A percentile compares a stretch with the other conserved stretches of the same genome.
Evolutionary conservation across 2,329 filamentous ascomycete genomes (phyloP).

Genomic region (Sarocladiaceae sp.): DNA sequence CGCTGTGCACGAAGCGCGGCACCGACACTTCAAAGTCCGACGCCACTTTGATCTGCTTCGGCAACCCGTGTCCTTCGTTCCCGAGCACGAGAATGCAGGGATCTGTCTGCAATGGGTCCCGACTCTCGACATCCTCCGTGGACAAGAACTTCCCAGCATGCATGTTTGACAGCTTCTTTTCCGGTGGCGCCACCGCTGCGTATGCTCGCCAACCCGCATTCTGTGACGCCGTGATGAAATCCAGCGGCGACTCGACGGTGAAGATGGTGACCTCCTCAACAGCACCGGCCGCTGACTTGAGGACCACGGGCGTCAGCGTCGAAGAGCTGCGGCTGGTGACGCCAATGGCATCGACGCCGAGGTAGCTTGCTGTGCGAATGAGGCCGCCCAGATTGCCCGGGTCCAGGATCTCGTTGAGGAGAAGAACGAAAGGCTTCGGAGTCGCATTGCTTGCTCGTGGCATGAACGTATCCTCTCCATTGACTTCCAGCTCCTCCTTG

Average conservation of each 20-base stretch:
- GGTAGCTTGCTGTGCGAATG: conserved; percentile 78
- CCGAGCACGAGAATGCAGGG: conserved; percentile 79
- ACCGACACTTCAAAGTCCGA: conserved; percentile 65
- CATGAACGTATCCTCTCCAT: conserved; percentile 56
- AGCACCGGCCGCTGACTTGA: conserved; percentile 86
- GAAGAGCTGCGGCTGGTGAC: conserved; percentile 71
- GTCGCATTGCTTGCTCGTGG: conserved; percentile 21
- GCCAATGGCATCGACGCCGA: conserved; percentile 80
- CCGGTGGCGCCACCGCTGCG: conserved; percentile 57
- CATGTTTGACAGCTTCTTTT: conserved; percentile 24
- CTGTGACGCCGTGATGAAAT: conserved; percentile 64
- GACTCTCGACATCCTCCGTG: conserved; percentile 39
- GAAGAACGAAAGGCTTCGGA: conserved; percentile 62
- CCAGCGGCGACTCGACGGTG: conserved; percentile 56
- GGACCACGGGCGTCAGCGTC: conserved; percentile 65
- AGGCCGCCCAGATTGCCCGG: conserved; percentile 88
- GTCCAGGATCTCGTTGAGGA: conserved; percentile 73
- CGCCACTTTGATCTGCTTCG: conserved; percentile 54
- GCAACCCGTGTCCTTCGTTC: conserved; percentile 70
- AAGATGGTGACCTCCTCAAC: conserved; percentile 75
- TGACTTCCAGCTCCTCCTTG: conserved; percentile 65
- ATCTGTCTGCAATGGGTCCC: conserved; percentile 47
- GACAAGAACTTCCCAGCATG: conserved; percentile 40
- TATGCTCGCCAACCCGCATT: conserved; percentile 76
- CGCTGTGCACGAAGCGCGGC: conserved; percentile 40